Base-by-base conservation (phyloP, 1,284 basidiomycete genomes). In the Sanghuangporus sanghuang region DNA sequence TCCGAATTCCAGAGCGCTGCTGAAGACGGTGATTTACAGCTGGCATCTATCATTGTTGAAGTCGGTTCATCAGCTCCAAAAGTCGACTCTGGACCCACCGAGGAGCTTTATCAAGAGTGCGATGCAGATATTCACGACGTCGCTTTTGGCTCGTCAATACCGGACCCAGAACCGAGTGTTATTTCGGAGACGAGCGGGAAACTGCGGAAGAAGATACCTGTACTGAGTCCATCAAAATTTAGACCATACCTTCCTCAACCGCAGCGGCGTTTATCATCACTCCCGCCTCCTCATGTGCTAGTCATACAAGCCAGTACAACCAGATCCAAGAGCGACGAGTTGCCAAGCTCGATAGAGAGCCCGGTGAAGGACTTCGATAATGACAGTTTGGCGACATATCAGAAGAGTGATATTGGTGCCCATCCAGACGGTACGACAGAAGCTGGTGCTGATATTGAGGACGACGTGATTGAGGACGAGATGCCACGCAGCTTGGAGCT, bases 141-240 rank as follows among this genome's bases (percentile, higher is more conserved):
- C 7, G 16, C 53, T 16, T n/a, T 27, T 18, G 36, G 38, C n/a
- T 39, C 32, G 7, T 53, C 59, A 14, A n/a, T 62, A 4, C 21
- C 53, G 32, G 35, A 46, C 11, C 54, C 52, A 21, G 60, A 48
- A 35, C 42, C 55, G 16, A 57, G 53, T 49, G n/a, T 42, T 7
- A 35, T 16, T 46, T 35, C 54, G 12, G 46, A 36, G 21, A 16
- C 9, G 27, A n/a, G 21, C 6, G 32, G 5, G n/a, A 65, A 62
- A 48, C n/a, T 38, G 27, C 48, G 63, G 14, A 57, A 57, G 48
- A 58, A 53, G 35, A 63, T 67, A 44, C 66, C 64, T 16, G 18
- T 58, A 11, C 36, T 67, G 8, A 53, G 61, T 9, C 66, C 66
- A n/a, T 67, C 66, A 14, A 65, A 63, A 46, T 67, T 67, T 58